Evolutionary conservation across 176 grass and related monocot species (phyloP).

Genomic region (Aegilops speltoides): DNA sequence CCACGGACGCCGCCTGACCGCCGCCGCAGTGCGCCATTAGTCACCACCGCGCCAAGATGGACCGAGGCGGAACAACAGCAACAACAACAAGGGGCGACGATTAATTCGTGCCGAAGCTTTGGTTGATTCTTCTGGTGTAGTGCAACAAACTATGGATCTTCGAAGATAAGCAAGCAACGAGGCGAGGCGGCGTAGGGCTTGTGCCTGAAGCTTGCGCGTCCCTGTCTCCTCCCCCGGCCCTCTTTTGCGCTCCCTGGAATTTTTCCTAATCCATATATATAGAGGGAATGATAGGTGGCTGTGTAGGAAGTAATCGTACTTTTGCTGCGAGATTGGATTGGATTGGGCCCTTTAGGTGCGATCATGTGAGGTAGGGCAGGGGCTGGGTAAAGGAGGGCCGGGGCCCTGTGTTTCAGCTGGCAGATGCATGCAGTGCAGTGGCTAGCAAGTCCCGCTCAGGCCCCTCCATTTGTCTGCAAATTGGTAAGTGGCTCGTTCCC

Average conservation of each 20-base stretch:
- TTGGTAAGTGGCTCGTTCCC: not conserved
- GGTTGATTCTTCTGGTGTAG: not conserved
- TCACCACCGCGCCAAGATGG: not conserved
- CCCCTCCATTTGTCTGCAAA: not conserved
- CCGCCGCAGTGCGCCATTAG: slow-evolving; percentile 54
- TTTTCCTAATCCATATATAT: slow-evolving; percentile 61
- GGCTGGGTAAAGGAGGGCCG: slow-evolving; percentile 17
- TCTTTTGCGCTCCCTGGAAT: slow-evolving; percentile 12
- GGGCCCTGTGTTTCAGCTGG: slow-evolving; percentile 41
- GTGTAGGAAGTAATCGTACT: slow-evolving; percentile 33
- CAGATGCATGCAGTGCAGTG: slow-evolving; percentile 14
- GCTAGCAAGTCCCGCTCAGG: not conserved
- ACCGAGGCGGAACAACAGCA: not conserved
- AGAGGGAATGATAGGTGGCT: slow-evolving; percentile 38
- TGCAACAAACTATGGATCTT: not conserved
- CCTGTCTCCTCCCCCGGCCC: slow-evolving; percentile 26
- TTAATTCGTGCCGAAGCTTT: not conserved
- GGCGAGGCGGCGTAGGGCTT: not conserved
- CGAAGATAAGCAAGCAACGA: slow-evolving; percentile 15
- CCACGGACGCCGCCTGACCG: slow-evolving; percentile 5
- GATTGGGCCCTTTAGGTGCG: slow-evolving; percentile 29
- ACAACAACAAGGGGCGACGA: not conserved
- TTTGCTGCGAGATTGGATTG: slow-evolving; percentile 43
- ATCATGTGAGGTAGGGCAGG: slow-evolving; percentile 53
- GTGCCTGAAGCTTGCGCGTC: slow-evolving; percentile 35